These are phyloP conservation scores for Agapanthus africanus DNA, from an alignment of 106 monocot genomes.

Conservation along the genomic window DNA sequence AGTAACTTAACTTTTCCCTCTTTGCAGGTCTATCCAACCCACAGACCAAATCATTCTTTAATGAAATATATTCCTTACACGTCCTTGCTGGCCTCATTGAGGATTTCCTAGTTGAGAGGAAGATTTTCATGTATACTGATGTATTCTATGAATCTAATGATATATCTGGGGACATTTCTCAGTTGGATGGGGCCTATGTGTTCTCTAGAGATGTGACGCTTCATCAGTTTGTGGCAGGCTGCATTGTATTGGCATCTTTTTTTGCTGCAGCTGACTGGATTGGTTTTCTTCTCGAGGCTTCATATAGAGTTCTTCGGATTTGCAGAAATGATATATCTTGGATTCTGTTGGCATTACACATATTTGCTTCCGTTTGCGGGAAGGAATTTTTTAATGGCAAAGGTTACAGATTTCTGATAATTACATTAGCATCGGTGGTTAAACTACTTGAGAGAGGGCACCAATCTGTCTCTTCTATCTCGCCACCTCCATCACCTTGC, in stretches of 20 bases:
- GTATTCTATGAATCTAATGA: neutral
- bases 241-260: slow-evolving; percentile 62
- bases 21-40: slow-evolving; percentile 36
- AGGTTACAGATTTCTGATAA: slow-evolving; percentile 20
- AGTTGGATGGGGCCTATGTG: slow-evolving; percentile 12
- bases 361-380: slow-evolving; percentile 57
- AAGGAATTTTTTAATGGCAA: slow-evolving; percentile 26
- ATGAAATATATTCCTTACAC: slow-evolving; percentile 24
- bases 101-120: slow-evolving; percentile 49
- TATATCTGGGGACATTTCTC: neutral
- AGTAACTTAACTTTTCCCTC: neutral
- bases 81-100: slow-evolving; percentile 37
- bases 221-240: slow-evolving; percentile 47
- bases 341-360: slow-evolving; percentile 44
- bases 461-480: neutral
- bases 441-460: slow-evolving; percentile 33
- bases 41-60: slow-evolving; percentile 16
- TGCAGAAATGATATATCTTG: slow-evolving; percentile 29
- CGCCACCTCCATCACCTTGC: slow-evolving; percentile 7
- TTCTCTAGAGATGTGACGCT: slow-evolving; percentile 21
- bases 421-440: slow-evolving; percentile 44
- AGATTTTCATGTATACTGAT: slow-evolving; percentile 33
- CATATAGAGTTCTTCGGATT: slow-evolving; percentile 44
- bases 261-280: slow-evolving; percentile 30
- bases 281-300: slow-evolving; percentile 46